Base-by-base conservation (phyloP, 495 filamentous ascomycete species). In the Hyaloscypha bicolor region DNA sequence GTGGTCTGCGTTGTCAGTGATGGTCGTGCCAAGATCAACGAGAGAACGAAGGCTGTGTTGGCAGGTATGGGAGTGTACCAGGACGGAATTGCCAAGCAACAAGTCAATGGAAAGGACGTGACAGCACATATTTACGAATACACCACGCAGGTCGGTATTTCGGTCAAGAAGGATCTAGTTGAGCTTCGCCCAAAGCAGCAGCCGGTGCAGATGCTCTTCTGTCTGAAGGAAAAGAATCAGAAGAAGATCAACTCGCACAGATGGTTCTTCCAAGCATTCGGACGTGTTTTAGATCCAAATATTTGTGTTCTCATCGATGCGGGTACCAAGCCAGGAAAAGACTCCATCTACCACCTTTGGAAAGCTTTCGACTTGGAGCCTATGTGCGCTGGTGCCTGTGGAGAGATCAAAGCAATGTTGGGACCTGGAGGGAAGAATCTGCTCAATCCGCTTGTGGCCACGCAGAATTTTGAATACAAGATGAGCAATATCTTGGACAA, bases 161-260 rank as follows among this genome's bases (percentile, higher is more conserved):
- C 91, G 68, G 85, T 97, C 71, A 95, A 95, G 80, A 93, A 94
- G 62, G 91, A 90, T 65, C 87, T 96, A 35, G 96, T 98, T 9
- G 83, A 88, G 67, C 81, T 98, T 33, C 91, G 91, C 66, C 88
- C 88, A 5, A 85, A 86, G 45, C 90, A 88, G 31, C 88, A 90
- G 60, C 94, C 94, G 0, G 91, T 98, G 12, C 96, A 99, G 78
- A 91, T 99, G 86, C 87, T 99, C 0, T 99, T 99, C 83, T 99
- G 96, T 75, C 77, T 99, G 69, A 99, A 99, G 83, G 96, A 99
- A 77, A 96, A 97, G 84, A 99, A 99, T 75, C 93, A 97, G 82
- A 99, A 99, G 83, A 99, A 99, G 82, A 98, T 99, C 85, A 99
- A 99, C 75, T 97, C 94, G 2, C 96, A 99, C 75, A 82, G 96